Conservation (phyloP, 331 rosid species). For the Ulmus americana region DNA sequence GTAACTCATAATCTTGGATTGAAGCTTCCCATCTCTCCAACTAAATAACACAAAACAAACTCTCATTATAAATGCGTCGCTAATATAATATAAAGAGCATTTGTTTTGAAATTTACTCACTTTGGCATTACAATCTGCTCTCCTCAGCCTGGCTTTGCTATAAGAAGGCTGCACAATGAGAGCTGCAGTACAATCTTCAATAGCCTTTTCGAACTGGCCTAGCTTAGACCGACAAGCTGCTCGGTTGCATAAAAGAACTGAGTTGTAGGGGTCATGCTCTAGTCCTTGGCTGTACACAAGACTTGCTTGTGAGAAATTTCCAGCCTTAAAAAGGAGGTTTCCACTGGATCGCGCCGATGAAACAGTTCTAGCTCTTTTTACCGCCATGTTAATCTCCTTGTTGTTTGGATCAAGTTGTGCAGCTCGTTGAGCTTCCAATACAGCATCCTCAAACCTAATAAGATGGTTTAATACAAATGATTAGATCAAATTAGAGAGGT, state of each 20-base stretch:
- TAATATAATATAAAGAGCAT: background rate
- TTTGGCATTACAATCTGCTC: slow-evolving; percentile 81
- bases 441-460: slow-evolving; percentile 72
- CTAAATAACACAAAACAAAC: slow-evolving; percentile 25
- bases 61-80: background rate
- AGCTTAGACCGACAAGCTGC: slow-evolving; percentile 89
- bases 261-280: slow-evolving; percentile 62
- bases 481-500: background rate
- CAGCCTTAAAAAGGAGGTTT: slow-evolving; percentile 70
- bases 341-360: slow-evolving; percentile 70
- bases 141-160: slow-evolving; percentile 77
- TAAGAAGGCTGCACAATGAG: slow-evolving; percentile 56
- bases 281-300: slow-evolving; percentile 67
- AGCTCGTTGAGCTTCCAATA: slow-evolving; percentile 59
- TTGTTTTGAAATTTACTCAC: slow-evolving; percentile 24
- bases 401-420: slow-evolving; percentile 54
- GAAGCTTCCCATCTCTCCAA: slow-evolving; percentile 86
- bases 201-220: slow-evolving; percentile 73
- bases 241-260: slow-evolving; percentile 76
- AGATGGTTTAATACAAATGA: background rate
- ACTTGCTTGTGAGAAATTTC: slow-evolving; percentile 60
- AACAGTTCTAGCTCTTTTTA: slow-evolving; percentile 49
- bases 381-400: slow-evolving; percentile 41
- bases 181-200: slow-evolving; percentile 82
- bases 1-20: slow-evolving; percentile 71